Evolutionary conservation across 805 yeast species (phyloP), one percentile per base, ranked within the genome.

Genomic region (Vanderwaltozyma verrucispora): DNA sequence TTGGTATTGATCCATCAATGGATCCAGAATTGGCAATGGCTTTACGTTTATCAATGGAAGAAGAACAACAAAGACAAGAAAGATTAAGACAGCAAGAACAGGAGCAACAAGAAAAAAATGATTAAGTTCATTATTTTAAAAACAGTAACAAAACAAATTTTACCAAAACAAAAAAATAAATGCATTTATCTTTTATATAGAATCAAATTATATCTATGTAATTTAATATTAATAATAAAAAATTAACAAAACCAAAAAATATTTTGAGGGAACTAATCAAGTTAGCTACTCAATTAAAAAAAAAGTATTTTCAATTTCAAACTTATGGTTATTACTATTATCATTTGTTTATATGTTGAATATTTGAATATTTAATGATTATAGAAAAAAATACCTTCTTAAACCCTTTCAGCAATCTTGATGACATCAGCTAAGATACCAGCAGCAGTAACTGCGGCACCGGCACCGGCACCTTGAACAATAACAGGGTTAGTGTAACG

Each of bases 1-100:
- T 80, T 53, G 81, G 79, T 36, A 75, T 74, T 28, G 97, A 89
- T 61, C 89, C 95, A 24, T 77, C 78, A 47, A 81, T 86, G 77
- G 98, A 92, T 53, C 97, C 97, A 24, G 98, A 92, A 62, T 74
- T 92, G 56, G 98, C 97, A 0, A 70, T 92, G 69, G 98, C 97
- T 1, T 73, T 92, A 53, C 77, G 97, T 56, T 69, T 92, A 60
- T 89, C 97, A 1, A 69, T 92, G 53, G 97, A 92, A 56, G 98
- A 92, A 56, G 97, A 89, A 58, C 83, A 80, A 51, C 80, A 84
- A 36, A 77, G 97, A 65, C 96, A 86, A 56, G 95, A 84, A 47
- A 73, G 88, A 55, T 78, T 76, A 48, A 69, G 74, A 24, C 60
- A 56, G 35, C 45, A 51, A 31, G 52, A 50, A 37, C 42, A 41